Evolutionary conservation across 768 basidiomycete species (phyloP), one percentile per base, ranked within the genome.

Genomic region (Lentinula boryana): DNA sequence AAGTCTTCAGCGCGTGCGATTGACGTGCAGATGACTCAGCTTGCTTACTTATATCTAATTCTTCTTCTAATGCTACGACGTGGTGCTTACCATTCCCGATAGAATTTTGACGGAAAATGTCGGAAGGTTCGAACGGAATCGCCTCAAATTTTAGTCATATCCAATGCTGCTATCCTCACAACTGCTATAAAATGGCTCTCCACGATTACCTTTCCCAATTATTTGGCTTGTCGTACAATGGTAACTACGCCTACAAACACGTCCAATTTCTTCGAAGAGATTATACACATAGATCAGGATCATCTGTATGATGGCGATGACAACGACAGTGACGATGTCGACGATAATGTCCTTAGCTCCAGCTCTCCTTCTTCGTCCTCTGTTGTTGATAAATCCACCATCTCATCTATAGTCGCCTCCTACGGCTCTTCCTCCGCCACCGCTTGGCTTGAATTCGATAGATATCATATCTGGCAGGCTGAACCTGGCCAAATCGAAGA

Each of bases 371-470:
- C 41, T 43, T 15, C 41, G 9, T 43, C 41, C 13, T 13, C 41
- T n/a, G 13, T 43, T 13, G 16, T 68, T 31, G 69, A 70, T 60
- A 75, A 71, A 62, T 63, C 68, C 16, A 61, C 67, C 16, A 70
- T 85, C 54, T 75, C 80, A 18, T 74, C 79, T 44, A 76, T 89
- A 63, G 82, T 88, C 50, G 86, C 86, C 4, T 75, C 78, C 55
- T 83, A 89, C 63, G 87, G 87, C 16, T 86, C 87, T 36, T 83
- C 85, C 6, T 83, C 83, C 56, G 81, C 87, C 44, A 90, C 87
- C 0, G 82, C 86, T 8, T 90, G 87, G 87, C 76, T 88, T 8
- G 87, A 91, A 67, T 74, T 80, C 65, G 80, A 80, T 69, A 70
- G 84, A 68, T 80, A 77, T 68, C 68, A 70, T 53, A 70, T 85